Evolutionary conservation across 2,329 filamentous ascomycete species (phyloP), one percentile per base, ranked within the genome.

Genomic region (Akanthomyces uredinophilus): DNA sequence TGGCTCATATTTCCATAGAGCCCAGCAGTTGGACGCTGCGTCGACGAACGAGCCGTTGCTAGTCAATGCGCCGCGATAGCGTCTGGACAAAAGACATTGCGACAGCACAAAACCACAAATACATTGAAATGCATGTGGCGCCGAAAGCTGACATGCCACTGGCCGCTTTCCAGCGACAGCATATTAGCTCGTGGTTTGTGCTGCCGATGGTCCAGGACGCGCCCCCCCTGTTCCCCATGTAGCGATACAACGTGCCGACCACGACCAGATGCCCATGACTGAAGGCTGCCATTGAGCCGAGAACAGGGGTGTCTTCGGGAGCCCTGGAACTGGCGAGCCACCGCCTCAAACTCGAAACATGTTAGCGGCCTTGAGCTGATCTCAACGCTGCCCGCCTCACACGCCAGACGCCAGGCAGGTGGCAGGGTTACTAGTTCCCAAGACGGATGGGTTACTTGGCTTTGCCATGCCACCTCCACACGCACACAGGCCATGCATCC

Each of bases 281-380:
- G 35, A 60, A 60, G 16, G 32, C 47, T 6, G 47, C 46, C 56
- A 53, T 39, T 27, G 58, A 51, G 50, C 49, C 58, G 39, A 54
- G 58, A 20, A 37, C 49, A 54, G 49, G 50, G 58, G 58, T 56
- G 43, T 50, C 43, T n/a, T n/a, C 35, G 58, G 58, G 50, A 54
- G 29, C 32, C n/a, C 29, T 58, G 44, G 46, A 56, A 32, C 27
- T 18, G 54, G 47, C 35, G 49, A 49, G 44, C 49, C 57, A 60
- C 47, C 47, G 57, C 49, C 29, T 60, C 58, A 60, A 39, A 60
- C 58, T 60, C 50, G 58, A 53, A 60, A 60, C 58, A 60, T 60
- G 58, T 60, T 54, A 54, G 58, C 18, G 58, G 58, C n/a, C 49
- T 54, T 53, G 29, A 51, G 58, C 58, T 54, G 58, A 60, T 60